These are phyloP conservation scores for Neurospora sp. DNA, from an alignment of 2,329 filamentous ascomycete species.

Conservation along the genomic window DNA sequence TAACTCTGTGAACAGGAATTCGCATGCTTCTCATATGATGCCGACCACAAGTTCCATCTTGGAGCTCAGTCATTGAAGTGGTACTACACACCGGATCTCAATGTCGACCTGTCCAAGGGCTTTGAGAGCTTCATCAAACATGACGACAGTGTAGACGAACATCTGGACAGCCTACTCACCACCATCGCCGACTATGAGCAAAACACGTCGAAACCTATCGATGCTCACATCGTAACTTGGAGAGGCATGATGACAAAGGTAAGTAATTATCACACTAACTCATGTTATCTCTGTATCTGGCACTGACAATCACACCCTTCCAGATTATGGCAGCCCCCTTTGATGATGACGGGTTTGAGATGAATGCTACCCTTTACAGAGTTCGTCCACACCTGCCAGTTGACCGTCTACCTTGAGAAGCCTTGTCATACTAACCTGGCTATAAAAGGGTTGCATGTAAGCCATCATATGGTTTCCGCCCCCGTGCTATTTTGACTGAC, in stretches of 20 bases:
- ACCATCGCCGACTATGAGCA: constrained; percentile 67
- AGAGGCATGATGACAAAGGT: constrained; percentile 93
- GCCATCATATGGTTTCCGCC: constrained; percentile 12
- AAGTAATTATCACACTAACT: too few relatives aligned
- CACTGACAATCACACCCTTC: too few relatives aligned
- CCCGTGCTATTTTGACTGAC: constrained; percentile 8
- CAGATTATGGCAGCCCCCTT: constrained; percentile 76
- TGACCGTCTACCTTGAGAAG: constrained; percentile 6
- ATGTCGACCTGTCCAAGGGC: constrained; percentile 66
- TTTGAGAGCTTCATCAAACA: constrained; percentile 76
- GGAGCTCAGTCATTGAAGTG: constrained; percentile 76
- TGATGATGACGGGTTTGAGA: constrained; percentile 81
- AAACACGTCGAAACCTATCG: constrained; percentile 53
- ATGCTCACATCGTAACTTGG: constrained; percentile 83
- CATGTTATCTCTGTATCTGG: too few relatives aligned
- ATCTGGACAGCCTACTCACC: constrained; percentile 73
- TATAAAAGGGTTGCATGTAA: constrained; percentile 42
- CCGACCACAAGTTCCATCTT: constrained; percentile 64
- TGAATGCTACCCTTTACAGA: constrained; percentile 90
- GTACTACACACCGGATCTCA: constrained; percentile 70
- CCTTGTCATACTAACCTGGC: constrained; percentile 14
- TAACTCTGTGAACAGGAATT: constrained; percentile 54
- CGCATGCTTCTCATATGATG: constrained; percentile 85
- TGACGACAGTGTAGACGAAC: constrained; percentile 74
- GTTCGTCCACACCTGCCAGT: constrained; percentile 36